These are phyloP conservation scores for Sordaria brevicollis DNA, from an alignment of 495 filamentous ascomycete genomes.

Conservation along the genomic window DNA sequence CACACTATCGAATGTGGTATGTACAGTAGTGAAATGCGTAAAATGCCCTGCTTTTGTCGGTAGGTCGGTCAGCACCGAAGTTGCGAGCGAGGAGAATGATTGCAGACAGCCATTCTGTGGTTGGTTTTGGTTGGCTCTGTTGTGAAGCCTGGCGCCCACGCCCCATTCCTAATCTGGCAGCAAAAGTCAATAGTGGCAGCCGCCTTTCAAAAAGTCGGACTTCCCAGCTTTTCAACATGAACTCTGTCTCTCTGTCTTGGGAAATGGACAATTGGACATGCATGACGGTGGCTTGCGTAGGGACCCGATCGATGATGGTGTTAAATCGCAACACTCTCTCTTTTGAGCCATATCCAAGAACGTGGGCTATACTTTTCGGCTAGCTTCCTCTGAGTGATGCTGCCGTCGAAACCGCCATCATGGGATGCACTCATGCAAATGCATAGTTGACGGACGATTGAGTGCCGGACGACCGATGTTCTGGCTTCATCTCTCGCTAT, in stretches of 20 bases:
- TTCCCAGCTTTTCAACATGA: neutral
- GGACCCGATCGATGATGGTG: neutral
- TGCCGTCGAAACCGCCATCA: neutral
- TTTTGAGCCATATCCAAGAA: neutral
- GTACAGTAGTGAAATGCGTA: too few relatives aligned
- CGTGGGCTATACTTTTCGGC: neutral
- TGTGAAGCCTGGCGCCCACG: too few relatives aligned
- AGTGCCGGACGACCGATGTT: neutral
- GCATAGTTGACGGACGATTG: neutral
- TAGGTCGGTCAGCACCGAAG: neutral
- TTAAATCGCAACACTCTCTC: neutral
- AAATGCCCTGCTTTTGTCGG: neutral
- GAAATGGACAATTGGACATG: neutral
- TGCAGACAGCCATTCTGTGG: neutral
- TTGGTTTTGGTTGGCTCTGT: neutral
- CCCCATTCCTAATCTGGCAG: neutral
- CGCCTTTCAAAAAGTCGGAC: neutral
- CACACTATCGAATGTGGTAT: neutral
- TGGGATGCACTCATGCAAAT: neutral
- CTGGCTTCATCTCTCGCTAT: neutral
- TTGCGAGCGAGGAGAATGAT: too few relatives aligned
- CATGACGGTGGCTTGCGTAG: neutral
- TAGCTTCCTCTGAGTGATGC: neutral
- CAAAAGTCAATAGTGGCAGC: neutral
- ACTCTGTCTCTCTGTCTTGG: neutral